Evolutionary conservation across 108 stramenopile species (phyloP).

Genomic region (Nitzschia sp.): DNA sequence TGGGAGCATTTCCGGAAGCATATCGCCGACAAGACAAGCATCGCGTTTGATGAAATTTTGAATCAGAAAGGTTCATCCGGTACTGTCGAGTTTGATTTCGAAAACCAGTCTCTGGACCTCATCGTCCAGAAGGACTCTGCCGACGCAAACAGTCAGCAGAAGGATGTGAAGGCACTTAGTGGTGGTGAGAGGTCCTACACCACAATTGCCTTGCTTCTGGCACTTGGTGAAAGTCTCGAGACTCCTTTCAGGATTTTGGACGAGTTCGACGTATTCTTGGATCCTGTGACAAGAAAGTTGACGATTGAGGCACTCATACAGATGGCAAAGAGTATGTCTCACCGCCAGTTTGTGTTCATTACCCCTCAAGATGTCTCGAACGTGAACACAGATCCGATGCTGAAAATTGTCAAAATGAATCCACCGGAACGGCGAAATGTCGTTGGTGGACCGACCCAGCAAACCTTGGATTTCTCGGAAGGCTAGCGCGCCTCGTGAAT

Average conservation of each 20-base stretch:
- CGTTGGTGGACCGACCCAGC: slow-evolving; percentile 66
- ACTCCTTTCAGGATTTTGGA: slow-evolving; percentile 98
- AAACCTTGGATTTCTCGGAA: slow-evolving; percentile 64
- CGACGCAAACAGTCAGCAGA: slow-evolving; percentile 65
- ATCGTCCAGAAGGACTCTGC: slow-evolving; percentile 74
- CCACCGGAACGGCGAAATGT: slow-evolving; percentile 47
- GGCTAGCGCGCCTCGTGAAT: neutral
- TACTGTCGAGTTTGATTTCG: slow-evolving; percentile 74
- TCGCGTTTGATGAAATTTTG: slow-evolving; percentile 76
- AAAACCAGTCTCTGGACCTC: slow-evolving; percentile 54
- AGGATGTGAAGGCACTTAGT: slow-evolving; percentile 85
- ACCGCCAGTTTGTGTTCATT: slow-evolving; percentile 96
- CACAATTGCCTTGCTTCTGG: slow-evolving; percentile 90
- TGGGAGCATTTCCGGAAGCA: slow-evolving; percentile 66
- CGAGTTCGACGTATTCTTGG: slow-evolving; percentile 98
- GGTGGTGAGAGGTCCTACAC: slow-evolving; percentile 86
- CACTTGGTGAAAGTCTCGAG: slow-evolving; percentile 89
- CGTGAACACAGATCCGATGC: slow-evolving; percentile 47
- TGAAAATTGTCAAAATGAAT: slow-evolving; percentile 74
- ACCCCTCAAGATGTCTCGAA: slow-evolving; percentile 89
- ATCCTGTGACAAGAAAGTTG: slow-evolving; percentile 85
- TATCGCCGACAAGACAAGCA: slow-evolving; percentile 57
- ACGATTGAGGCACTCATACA: slow-evolving; percentile 79
- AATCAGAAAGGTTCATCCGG: slow-evolving; percentile 80
- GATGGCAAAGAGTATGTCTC: slow-evolving; percentile 65